Base-by-base conservation (phyloP, 805 yeast genomes). In the Spathaspora gorwiae region DNA sequence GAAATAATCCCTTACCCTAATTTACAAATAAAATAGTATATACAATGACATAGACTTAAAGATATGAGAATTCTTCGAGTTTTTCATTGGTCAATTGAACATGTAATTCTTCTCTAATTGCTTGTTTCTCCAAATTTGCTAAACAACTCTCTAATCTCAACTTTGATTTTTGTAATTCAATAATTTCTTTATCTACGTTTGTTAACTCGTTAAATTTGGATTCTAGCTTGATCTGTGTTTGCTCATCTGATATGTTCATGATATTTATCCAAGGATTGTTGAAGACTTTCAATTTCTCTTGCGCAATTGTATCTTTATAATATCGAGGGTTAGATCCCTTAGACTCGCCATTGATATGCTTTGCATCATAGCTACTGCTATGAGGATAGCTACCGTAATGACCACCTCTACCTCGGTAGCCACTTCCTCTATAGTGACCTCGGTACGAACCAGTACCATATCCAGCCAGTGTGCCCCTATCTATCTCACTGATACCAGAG, bases 51-150 rank as follows among this genome's bases (percentile, higher is more conserved):
- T 19, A 19, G 24, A 19, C 24, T 29, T 29, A 73, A 42, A 70
- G 51, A 47, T 70, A 70, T 24, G 75, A 62, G 59, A 78, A 66
- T 47, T 76, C 76, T 49, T 76, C 81, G 37, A 78, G 60, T 52
- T 75, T 76, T 48, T 78, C 81, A 37, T 62, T 73, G 30, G 71
- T 61, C n/a, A 68, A 42, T 43, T 62, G 62, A 7, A 62, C 71
- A 47, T 65, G 62, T 34, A 68, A 49, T 14, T 56, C 66, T 43
- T 72, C 75, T 40, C 65, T 52, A 31, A 37, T 49, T 1, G 63
- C 59, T 42, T 64, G 65, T 9, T 51, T 45, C 38, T 59, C 60
- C 31, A 64, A 43, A 7, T 44, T 44, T 11, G 42, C 47, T 12
- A 61, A 47, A 2, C 52, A 43, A 24, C 44, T 44, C 34, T 54